Conservation (phyloP, 441 rosid genomes). For the Adansonia gregorii region DNA sequence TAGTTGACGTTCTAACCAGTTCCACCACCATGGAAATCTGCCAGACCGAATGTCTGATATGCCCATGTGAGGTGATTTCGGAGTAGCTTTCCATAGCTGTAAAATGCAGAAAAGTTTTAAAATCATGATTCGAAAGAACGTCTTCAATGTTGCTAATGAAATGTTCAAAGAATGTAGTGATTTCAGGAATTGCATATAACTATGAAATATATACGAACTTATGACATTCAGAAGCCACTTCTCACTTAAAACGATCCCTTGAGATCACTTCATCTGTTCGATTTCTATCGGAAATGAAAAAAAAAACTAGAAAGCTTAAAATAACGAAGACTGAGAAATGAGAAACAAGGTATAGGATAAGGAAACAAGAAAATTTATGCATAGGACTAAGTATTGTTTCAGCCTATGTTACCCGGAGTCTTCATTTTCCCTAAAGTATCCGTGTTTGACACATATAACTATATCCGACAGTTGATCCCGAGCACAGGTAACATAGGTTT, state of each 20-base stretch:
- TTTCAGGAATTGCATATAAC: not conserved
- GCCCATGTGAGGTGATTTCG: slow-evolving; percentile 50
- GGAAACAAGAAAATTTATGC: not conserved
- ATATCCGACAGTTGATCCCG: too few species aligned
- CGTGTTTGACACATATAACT: too few species aligned
- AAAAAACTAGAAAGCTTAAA: slow-evolving; percentile 3
- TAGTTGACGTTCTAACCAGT: slow-evolving; percentile 77
- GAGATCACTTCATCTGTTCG: not conserved
- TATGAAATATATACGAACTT: not conserved
- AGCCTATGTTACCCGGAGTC: too few species aligned
- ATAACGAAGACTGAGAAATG: not conserved
- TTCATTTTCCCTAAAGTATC: too few species aligned
- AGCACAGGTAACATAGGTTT: not conserved
- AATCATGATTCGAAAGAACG: not conserved
- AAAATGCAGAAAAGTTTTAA: slow-evolving; percentile 16
- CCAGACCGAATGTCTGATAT: slow-evolving; percentile 47
- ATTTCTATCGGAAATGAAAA: not conserved
- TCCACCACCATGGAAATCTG: slow-evolving; percentile 93
- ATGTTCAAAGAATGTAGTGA: not conserved
- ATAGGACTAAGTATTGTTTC: not conserved
- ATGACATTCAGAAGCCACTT: too few species aligned
- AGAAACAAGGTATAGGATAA: not conserved
- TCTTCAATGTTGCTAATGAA: not conserved
- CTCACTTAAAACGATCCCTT: not conserved
- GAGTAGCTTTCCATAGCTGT: slow-evolving; percentile 72